Conservation (phyloP, 495 filamentous ascomycete species). For the Xylaria intraflava region DNA sequence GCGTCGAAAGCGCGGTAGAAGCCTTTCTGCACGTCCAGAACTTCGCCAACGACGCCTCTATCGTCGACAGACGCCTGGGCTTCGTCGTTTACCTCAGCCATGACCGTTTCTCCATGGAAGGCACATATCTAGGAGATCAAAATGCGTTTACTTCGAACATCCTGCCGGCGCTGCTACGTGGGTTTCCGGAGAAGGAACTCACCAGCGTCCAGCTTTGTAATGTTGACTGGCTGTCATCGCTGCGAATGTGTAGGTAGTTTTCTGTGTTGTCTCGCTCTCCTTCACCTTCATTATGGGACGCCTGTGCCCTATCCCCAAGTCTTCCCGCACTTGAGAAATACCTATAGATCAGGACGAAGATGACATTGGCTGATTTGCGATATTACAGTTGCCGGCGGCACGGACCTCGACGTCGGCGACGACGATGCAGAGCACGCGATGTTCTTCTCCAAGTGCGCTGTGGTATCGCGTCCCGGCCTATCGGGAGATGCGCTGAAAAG, state of each 20-base stretch:
- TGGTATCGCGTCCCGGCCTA: conserved; percentile 19
- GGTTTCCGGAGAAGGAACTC: conserved; percentile 10
- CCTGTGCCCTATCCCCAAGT: neutral
- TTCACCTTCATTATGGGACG: neutral
- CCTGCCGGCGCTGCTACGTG: conserved; percentile 21
- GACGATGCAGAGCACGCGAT: conserved; percentile 29
- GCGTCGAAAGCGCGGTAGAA: conserved; percentile 16
- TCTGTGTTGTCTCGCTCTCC: neutral
- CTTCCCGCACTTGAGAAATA: neutral
- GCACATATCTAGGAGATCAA: conserved; percentile 29
- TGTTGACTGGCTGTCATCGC: conserved; percentile 22
- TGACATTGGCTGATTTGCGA: neutral
- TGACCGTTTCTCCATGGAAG: conserved; percentile 26
- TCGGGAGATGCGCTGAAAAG: conserved; percentile 18
- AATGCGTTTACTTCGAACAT: conserved; percentile 20
- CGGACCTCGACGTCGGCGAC: conserved; percentile 22
- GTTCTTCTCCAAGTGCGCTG: conserved; percentile 46
- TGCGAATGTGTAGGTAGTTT: conserved; percentile 9
- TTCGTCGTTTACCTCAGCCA: conserved; percentile 28
- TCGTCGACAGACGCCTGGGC: conserved; percentile 27
- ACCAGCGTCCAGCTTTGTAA: conserved; percentile 8
- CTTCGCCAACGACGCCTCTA: conserved; percentile 20
- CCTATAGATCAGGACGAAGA: too few relatives aligned
- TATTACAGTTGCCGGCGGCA: conserved; percentile 16
- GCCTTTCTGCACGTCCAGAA: conserved; percentile 30